Conservation (phyloP, 202 grass and related monocot genomes). For the Brachypodium distachyon region DNA sequence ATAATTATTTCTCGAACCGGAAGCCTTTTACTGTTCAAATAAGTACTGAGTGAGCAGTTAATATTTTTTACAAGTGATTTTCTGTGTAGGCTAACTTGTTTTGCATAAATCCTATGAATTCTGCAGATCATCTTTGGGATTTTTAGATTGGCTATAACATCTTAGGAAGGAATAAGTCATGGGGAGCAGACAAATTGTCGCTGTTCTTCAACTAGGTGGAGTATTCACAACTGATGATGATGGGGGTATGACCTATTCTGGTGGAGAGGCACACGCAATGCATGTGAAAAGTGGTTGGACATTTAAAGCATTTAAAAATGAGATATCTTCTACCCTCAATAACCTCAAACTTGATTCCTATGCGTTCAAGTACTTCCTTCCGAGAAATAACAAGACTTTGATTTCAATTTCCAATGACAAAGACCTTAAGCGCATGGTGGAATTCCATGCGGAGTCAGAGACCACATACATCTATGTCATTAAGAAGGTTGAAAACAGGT, state of each 20-base stretch:
- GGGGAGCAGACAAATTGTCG: conserved; percentile 47
- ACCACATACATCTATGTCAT: conserved; percentile 64
- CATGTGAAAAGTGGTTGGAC: conserved; percentile 53
- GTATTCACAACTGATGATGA: conserved; percentile 55
- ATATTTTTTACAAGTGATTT: not conserved
- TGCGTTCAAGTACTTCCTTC: conserved; percentile 77
- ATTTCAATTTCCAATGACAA: conserved; percentile 84
- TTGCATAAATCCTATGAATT: not conserved
- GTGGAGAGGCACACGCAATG: conserved; percentile 74
- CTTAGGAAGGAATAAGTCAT: conserved; percentile 18
- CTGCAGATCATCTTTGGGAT: not conserved
- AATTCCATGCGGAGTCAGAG: conserved; percentile 65
- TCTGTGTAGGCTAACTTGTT: not conserved
- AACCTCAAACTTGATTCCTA: conserved; percentile 47
- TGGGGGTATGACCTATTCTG: conserved; percentile 54
- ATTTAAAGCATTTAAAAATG: conserved; percentile 48
- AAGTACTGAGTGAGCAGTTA: not conserved
- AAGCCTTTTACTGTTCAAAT: not conserved
- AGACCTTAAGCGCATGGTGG: conserved; percentile 67
- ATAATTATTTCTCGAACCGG: not conserved
- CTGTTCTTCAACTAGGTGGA: conserved; percentile 63
- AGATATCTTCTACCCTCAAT: conserved; percentile 68
- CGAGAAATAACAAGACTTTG: conserved; percentile 50
- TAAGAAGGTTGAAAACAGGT: conserved; percentile 67
- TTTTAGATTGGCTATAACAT: not conserved